Base-by-base conservation (phyloP, 2,329 filamentous ascomycete genomes). In the Tolypocladium guangdongense region DNA sequence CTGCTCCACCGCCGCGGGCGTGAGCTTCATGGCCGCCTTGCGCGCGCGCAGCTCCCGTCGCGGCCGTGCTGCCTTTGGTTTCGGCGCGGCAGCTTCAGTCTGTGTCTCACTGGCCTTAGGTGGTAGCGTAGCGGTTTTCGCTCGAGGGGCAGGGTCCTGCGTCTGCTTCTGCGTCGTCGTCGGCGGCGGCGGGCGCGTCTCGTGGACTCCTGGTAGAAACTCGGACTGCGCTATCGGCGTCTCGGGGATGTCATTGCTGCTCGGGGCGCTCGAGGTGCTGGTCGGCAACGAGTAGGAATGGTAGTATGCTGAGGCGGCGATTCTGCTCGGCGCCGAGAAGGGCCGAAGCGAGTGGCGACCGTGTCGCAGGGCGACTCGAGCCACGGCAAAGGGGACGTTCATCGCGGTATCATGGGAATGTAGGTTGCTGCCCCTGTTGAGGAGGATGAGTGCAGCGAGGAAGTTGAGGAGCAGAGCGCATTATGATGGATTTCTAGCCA, bases 1-100 rank as follows among this genome's bases (percentile, higher is more conserved):
- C 63, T 95, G 90, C 48, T 84, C 76, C 3, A 96, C 86, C 0
- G 93, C 93, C 1, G 83, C 74, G 0, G 88, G 81, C 0, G 91
- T 91, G 27, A 99, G 78, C 60, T 82, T 89, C 76, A 99, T 92
- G 2, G 92, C 90, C 1, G 93, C 91, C 74, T 97, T 97, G 54
- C 91, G 84, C 14, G 92, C 81, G 2, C 74, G 72, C 39, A 72
- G 62, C 63, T 68, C 69, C 3, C 68, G 56, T 47, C 70, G 64
- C 24, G 65, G 67, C 5, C 69, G 61, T 4, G 60, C 66, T 12
- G 80, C 72, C 63, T 82, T 83, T 36, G 82, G 72, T 64, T 82
- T 85, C 65, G 90, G 87, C 2, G 84, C 81, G 65, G 88, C 84
- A 47, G 70, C 68, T 66, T 30, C 53, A 5, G 50, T 38, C 32